Base-by-base conservation (phyloP, 345 rosid species). In the Murraya paniculata region DNA sequence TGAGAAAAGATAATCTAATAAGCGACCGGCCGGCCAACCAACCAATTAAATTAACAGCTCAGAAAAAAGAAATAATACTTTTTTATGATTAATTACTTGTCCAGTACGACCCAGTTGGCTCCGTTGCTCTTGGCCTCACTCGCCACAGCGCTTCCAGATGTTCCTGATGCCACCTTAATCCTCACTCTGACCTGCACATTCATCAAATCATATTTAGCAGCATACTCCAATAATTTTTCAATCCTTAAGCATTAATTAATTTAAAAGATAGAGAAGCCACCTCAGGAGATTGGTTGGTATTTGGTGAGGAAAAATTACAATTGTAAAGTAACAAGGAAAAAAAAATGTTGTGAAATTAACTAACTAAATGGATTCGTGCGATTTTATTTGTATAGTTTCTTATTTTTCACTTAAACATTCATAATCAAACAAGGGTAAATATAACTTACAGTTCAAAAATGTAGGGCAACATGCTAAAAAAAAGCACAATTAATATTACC, bases 81-180 rank as follows among this genome's bases (percentile, higher is more conserved):
- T 80, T 81, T 79, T 83, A 78, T 77, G 84, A 73, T 77, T 80
- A 87, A 87, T 91, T 91, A 91, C 96, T 90, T 91, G 92, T 91
- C 92, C 93, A 91, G 81, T 83, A 91, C 75, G 85, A 91, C 90
- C 96, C 96, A 91, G 86, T 83, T 88, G 91, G 92, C 89, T 69
- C 87, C 89, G 25, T 78, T 85, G 76, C 55, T 79, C 80, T 76
- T 83, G 77, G 93, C 92, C 86, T 91, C 96, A 41, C 84, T 87
- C 13, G 83, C 93, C 83, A 91, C 93, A 21, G 83, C 89, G 38
- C 82, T 86, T 64, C 85, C 85, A 24, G 89, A 67, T 75, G 88
- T 70, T 72, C 82, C 83, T 8, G 91, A 81, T 58, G 87, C 92
- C 84, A 91, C 92, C 85, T 90, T 91, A 68, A 91, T 86, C 85